Conservation (phyloP, 495 filamentous ascomycete genomes). For the Penicillium steckii region DNA sequence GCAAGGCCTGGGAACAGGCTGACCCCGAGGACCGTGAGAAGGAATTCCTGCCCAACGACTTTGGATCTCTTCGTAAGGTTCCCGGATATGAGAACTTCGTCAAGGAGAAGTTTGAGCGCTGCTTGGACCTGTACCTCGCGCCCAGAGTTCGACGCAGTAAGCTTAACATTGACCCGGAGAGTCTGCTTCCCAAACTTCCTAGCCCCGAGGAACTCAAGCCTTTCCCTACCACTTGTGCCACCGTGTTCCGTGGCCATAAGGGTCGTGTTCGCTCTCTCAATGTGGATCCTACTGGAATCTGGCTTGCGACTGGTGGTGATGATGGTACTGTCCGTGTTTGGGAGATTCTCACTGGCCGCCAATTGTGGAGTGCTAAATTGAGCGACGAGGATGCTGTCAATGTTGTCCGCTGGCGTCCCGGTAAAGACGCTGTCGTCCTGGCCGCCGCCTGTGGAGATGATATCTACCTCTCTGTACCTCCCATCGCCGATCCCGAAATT, state of each 20-base stretch:
- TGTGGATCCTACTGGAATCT: slow-evolving; percentile 73
- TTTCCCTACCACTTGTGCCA: slow-evolving; percentile 85
- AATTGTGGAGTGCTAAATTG: slow-evolving; percentile 80
- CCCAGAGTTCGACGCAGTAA: slow-evolving; percentile 89
- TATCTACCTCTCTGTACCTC: slow-evolving; percentile 79
- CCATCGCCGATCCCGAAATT: slow-evolving; percentile 65
- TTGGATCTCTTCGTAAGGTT: slow-evolving; percentile 81
- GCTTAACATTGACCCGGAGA: slow-evolving; percentile 94
- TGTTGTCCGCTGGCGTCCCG: slow-evolving; percentile 85
- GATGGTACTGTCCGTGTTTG: slow-evolving; percentile 91
- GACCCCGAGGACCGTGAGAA: slow-evolving; percentile 90
- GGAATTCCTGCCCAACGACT: slow-evolving; percentile 80
- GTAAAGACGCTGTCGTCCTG: slow-evolving; percentile 75
- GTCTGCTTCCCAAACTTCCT: slow-evolving; percentile 90
- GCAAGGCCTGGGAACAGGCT: slow-evolving; percentile 80
- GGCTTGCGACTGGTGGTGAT: slow-evolving; percentile 88
- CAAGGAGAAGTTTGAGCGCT: slow-evolving; percentile 94
- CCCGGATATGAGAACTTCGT: slow-evolving; percentile 89
- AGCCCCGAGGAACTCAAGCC: slow-evolving; percentile 88
- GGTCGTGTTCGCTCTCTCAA: slow-evolving; percentile 82
- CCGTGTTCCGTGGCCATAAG: slow-evolving; percentile 82
- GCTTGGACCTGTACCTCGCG: slow-evolving; percentile 91
- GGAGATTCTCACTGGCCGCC: slow-evolving; percentile 83
- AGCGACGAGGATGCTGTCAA: slow-evolving; percentile 82
- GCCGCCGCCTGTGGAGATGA: slow-evolving; percentile 82